phyloP scores from a whole-genome alignment of 805 yeast species.

The Torulaspora gathmanii region DNA sequence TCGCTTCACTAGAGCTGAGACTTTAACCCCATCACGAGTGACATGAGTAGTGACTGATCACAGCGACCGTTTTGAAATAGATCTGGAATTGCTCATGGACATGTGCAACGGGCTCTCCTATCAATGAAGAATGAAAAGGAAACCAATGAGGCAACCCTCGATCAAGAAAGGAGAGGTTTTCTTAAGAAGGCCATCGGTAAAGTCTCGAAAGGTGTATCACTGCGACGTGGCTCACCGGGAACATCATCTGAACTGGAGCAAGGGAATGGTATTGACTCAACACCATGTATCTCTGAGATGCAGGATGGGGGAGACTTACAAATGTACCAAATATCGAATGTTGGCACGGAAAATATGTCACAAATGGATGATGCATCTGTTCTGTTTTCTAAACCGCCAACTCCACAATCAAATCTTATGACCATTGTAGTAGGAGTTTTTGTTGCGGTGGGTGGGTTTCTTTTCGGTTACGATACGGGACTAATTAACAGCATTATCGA shows the following conservation, averaged over 20 bases:
- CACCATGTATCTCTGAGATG: slow-evolving; percentile 1
- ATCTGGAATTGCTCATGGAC: not conserved
- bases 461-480: slow-evolving; percentile 89
- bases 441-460: slow-evolving; percentile 87
- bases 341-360: slow-evolving; percentile 7
- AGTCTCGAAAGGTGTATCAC: slow-evolving; percentile 11
- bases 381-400: slow-evolving; percentile 32
- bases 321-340: slow-evolving; percentile 3
- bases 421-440: slow-evolving; percentile 71
- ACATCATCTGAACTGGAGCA: slow-evolving; percentile 5
- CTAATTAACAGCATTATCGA: slow-evolving; percentile 72
- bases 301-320: slow-evolving; percentile 4
- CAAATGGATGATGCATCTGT: slow-evolving; percentile 18
- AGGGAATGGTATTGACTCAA: not conserved
- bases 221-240: slow-evolving; percentile 11
- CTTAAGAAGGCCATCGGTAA: slow-evolving; percentile 11
- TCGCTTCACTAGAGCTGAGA: not conserved
- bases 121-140: slow-evolving; percentile 10
- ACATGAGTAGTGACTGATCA: not conserved
- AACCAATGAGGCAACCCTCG: slow-evolving; percentile 7
- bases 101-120: slow-evolving; percentile 1
- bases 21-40: not conserved
- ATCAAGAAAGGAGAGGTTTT: slow-evolving; percentile 13
- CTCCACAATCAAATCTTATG: slow-evolving; percentile 49
- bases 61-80: not conserved